Evolutionary conservation across 192 early-diverging fungal species (phyloP), one percentile per base, ranked within the genome.

Genomic region (Phycomyces nitens): DNA sequence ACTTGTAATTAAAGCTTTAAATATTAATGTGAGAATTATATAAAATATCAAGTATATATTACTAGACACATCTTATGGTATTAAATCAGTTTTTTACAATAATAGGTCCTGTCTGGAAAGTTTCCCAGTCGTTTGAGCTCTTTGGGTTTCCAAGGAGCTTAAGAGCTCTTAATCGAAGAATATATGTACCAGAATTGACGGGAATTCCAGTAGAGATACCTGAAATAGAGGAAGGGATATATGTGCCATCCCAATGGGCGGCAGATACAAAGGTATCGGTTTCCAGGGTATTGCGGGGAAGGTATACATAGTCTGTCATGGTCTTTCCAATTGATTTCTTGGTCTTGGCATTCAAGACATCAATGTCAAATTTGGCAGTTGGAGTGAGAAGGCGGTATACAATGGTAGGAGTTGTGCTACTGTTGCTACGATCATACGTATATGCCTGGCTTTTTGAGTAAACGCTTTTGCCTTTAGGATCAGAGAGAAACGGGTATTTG

Each of bases 91-190:
- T 67, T 58, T 67, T 67, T 10, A 67, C 39, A 40, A 54, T 40
- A 57, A 72, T 72, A 21, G 27, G 53, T 40, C 65, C 55, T 9
- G 71, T 62, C 2, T 22, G 43, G 44, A 60, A 56, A 41, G 16
- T 21, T 23, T 72, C 64, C 44, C 40, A 72, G 40, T 63, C 61
- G 24, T 43, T 39, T 10, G 51, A 23, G 47, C 62, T 67, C 22
- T 62, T 56, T n/a, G 68, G 68, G 47, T 76, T 60, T 51, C 69
- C 74, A 22, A 76, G 26, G 11, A 68, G 41, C 49, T 67, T 66
- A 9, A 76, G 57, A 38, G 69, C 69, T 43, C 56, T 59, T 7
- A 67, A 52, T 6, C 34, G 47, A 51, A 71, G 56, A 26, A 41
- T 18, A 12, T 76, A 76, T 20, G 50, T 51, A 14, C 69, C 74